Evolutionary conservation across 257 asterid genomes (phyloP), one percentile per base, ranked within the genome.

Genomic region (Solanum chilense): DNA sequence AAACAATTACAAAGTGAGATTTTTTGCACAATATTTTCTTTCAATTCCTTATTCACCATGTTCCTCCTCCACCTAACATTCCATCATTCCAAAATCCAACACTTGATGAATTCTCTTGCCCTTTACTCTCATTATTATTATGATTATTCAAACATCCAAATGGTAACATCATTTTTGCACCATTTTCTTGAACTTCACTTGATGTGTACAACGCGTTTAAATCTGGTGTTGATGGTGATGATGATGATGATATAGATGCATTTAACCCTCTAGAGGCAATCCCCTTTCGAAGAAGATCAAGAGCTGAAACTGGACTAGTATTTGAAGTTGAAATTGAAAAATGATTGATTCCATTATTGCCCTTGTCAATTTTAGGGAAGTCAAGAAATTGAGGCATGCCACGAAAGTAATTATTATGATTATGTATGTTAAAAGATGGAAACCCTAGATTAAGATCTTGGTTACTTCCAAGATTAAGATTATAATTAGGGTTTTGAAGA

Each of bases 61-160:
- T 88, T 44, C 91, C 93, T 39, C 91, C 93, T 86, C 96, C 94
- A 76, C 96, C 94, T 81, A 94, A 89, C 93, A 94, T 92, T 86
- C 96, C 96, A 89, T 89, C 21, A 75, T 78, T 94, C 98, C 97
- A 95, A 35, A 88, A 92, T 84, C 96, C 95, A 91, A 35, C 42
- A 78, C 89, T 93, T 68, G 94, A 81, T 68, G 94, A 81, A 90
- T 88, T 92, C 77, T 89, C 89, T 14, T 90, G 94, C 9, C 92
- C 93, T 69, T 91, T 93, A 64, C 89, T 92, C 60, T 87, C 90
- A 88, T 87, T 73, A 71, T 18, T 71, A 73, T 35, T 56, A 49
- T 16, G 80, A 81, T 88, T 77, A 77, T 77, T 91, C 82, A 90
- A 84, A 13, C 62, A 90, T 88, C 94, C 96, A 68, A 93, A 91